A percentile compares a stretch with the other conserved stretches of the same genome.
phyloP scores from a whole-genome alignment of 257 asterid species.

The Haberlea rhodopensis region DNA sequence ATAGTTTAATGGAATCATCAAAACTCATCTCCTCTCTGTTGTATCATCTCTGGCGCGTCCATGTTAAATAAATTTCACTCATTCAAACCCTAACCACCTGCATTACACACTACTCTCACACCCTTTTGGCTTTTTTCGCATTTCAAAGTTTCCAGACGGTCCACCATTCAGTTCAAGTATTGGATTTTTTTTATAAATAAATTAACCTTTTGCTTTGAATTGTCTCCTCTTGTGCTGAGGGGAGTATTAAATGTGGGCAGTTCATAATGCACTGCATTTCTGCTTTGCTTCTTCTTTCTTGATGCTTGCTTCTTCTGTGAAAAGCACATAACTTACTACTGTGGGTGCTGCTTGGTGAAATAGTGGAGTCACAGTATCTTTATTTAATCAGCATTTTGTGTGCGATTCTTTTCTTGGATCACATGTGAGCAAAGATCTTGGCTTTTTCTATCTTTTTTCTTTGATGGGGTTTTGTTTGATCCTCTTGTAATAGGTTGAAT shows the following conservation, averaged over 20 bases:
- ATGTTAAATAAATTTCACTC: background rate
- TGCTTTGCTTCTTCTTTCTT: too few species aligned
- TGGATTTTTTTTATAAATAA: background rate
- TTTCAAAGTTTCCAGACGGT: slow-evolving; percentile 6
- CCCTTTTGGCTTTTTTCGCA: background rate
- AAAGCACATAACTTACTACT: background rate
- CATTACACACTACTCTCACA: background rate
- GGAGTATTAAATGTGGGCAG: slow-evolving; percentile 1
- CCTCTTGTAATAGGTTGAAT: background rate
- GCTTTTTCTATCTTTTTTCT: slow-evolving; percentile 24
- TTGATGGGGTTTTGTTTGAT: slow-evolving; percentile 1
- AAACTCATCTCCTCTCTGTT: background rate
- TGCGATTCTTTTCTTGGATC: slow-evolving; percentile 42
- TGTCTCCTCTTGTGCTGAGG: background rate
- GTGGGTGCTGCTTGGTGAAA: slow-evolving; percentile 4
- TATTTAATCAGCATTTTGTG: background rate
- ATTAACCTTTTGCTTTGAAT: background rate
- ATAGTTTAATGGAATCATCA: background rate
- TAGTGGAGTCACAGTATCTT: background rate
- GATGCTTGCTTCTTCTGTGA: background rate
- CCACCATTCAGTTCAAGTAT: background rate
- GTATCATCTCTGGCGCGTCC: background rate
- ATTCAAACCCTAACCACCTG: background rate
- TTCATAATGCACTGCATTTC: background rate
- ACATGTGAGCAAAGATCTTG: slow-evolving; percentile 40